phyloP scores from a whole-genome alignment of 225 moss, liverwort and hornwort species.

The Sphagnum tenellum region DNA sequence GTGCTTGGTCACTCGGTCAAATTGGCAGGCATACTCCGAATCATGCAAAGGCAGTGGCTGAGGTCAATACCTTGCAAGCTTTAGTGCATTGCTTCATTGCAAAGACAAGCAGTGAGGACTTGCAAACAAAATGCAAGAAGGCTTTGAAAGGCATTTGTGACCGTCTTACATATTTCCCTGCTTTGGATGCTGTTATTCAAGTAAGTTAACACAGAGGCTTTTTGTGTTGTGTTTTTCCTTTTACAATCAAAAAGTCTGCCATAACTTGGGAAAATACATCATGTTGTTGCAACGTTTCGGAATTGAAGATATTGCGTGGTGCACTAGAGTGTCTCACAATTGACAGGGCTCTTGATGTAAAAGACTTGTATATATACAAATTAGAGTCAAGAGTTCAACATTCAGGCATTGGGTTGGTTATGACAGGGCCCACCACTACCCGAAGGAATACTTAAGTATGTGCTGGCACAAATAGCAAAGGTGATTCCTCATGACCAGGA shows the following conservation, averaged over 20 bases:
- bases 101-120: constrained; percentile 67
- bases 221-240: no score
- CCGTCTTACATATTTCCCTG: constrained; percentile 78
- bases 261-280: no score
- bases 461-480: constrained; percentile 64
- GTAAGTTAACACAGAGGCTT: constrained; percentile 9
- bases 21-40: constrained; percentile 72
- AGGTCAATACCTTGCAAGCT: constrained; percentile 52
- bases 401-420: background rate
- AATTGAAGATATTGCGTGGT: no score
- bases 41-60: constrained; percentile 72
- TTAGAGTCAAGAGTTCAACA: background rate
- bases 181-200: constrained; percentile 67
- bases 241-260: no score
- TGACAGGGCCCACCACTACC: constrained; percentile 67
- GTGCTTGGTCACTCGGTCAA: constrained; percentile 78
- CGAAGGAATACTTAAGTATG: constrained; percentile 62
- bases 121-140: constrained; percentile 82
- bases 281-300: no score
- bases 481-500: constrained; percentile 67
- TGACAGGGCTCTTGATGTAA: no score
- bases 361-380: no score
- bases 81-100: constrained; percentile 53
- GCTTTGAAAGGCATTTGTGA: constrained; percentile 80
- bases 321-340: no score